Base-by-base conservation (phyloP, 306 rosid species). In the Quercus agrifolia region DNA sequence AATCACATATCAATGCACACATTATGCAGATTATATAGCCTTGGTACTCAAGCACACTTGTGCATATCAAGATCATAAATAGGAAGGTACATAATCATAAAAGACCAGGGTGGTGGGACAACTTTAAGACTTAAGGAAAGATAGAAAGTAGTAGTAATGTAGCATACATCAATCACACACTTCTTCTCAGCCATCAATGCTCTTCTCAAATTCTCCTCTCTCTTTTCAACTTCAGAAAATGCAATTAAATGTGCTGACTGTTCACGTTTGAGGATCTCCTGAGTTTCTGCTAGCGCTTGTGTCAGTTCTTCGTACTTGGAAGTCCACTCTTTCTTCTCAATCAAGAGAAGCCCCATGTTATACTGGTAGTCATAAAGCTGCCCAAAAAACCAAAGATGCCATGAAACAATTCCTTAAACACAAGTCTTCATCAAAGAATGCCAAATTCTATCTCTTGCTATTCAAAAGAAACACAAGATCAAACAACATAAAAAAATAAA, bases 321-420 rank as follows among this genome's bases (percentile, higher is more conserved):
- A 71, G 75, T 77, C 94, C 96, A 93, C 56, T 90, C 92, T 78
- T 85, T 90, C 88, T 91, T 93, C 91, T 96, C 97, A 20, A 93
- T 85, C 85, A 96, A 79, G 11, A 96, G 86, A 85, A 96, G 94
- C 68, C 99, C 99, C 96, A 96, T 89, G 82, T 85, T 96, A 87
- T 93, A 77, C 77, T 96, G 97, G 81, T 96, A 96, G 83, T 93
- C 94, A 83, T 84, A 87, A 80, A 96, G 94, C 99, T 96, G 85
- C 79, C 20, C 77, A 69, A 71, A 82, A 72, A 28, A 21, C 56
- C 4, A 67, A 13, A 2, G 18, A 56, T 18, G 49, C 56, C 17
- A 81, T 19, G 28, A 77, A 14, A 64, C 1, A 59, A 71, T 59
- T 33, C 33, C 41, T 0, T 10, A 7, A 19, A 25, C 17, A 70